Percentiles rank a stretch among this genome's conserved stretches.
phyloP scores from a whole-genome alignment of 805 yeast genomes.

The Ogataea pilisensis region DNA sequence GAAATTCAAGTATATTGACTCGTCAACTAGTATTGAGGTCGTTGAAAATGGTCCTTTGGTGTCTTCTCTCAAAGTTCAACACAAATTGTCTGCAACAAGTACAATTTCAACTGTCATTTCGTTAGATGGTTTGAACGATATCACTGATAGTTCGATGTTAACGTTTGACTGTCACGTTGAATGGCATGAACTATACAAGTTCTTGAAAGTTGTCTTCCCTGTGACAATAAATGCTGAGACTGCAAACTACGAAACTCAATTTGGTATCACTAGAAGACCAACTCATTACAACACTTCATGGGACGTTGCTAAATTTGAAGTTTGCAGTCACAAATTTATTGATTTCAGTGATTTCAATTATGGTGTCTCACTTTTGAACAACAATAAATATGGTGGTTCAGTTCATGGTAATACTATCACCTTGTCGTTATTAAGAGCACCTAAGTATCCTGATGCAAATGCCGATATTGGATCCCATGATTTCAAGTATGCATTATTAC shows the following conservation, averaged over 20 bases:
- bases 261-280: constrained; percentile 86
- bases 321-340: constrained; percentile 89
- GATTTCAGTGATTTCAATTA: constrained; percentile 83
- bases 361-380: constrained; percentile 83
- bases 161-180: constrained; percentile 59
- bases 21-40: constrained; percentile 36
- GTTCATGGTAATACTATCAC: constrained; percentile 92
- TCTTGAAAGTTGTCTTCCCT: constrained; percentile 93
- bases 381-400: constrained; percentile 87
- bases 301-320: constrained; percentile 97
- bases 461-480: constrained; percentile 92
- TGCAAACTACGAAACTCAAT: constrained; percentile 91
- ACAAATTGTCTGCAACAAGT: constrained; percentile 54
- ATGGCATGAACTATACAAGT: constrained; percentile 87
- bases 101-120: constrained; percentile 66
- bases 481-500: constrained; percentile 79
- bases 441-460: constrained; percentile 90
- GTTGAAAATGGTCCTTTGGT: constrained; percentile 52
- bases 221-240: constrained; percentile 71
- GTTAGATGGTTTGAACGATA: constrained; percentile 48
- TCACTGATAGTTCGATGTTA: constrained; percentile 36
- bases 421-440: constrained; percentile 78
- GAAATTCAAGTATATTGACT: constrained; percentile 51
- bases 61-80: constrained; percentile 59
- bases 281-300: constrained; percentile 93